Conservation (phyloP, 257 asterid genomes). For the Solanum paucissectum region DNA sequence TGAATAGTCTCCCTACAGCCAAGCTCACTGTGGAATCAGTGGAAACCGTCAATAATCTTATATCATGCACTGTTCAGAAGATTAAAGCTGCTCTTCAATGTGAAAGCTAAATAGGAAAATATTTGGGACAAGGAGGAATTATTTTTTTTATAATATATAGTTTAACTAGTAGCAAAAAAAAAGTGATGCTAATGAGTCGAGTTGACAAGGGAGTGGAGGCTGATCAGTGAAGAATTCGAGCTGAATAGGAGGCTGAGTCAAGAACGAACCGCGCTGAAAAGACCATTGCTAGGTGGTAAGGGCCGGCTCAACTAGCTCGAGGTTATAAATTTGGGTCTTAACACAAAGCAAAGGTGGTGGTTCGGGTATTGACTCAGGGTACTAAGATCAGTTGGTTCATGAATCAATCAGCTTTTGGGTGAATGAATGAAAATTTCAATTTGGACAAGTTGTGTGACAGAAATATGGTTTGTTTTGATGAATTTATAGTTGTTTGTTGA, state of each 20-base stretch:
- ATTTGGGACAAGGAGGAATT: background rate
- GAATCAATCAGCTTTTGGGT: background rate
- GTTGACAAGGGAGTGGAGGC: background rate
- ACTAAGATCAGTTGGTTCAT: constrained; percentile 24
- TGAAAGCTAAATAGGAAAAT: constrained; percentile 29
- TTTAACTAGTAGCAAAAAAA: background rate
- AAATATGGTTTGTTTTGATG: background rate
- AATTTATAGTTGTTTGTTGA: background rate
- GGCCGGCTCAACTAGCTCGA: background rate
- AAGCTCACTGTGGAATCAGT: constrained; percentile 89
- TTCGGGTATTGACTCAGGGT: constrained; percentile 92
- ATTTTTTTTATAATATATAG: background rate
- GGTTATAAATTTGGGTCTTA: background rate
- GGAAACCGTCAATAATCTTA: constrained; percentile 83
- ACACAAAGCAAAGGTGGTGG: constrained; percentile 59
- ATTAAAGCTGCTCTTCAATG: constrained; percentile 77
- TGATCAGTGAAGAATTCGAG: background rate
- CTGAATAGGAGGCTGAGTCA: constrained; percentile 52
- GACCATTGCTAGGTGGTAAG: constrained; percentile 35
- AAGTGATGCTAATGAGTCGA: background rate
- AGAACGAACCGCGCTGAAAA: constrained; percentile 75
- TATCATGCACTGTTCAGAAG: constrained; percentile 87
- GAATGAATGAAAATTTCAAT: background rate
- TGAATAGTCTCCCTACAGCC: constrained; percentile 73
- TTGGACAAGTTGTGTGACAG: background rate